phyloP scores from a whole-genome alignment of 208 protist species.

The Trypanosoma platydactyli region DNA sequence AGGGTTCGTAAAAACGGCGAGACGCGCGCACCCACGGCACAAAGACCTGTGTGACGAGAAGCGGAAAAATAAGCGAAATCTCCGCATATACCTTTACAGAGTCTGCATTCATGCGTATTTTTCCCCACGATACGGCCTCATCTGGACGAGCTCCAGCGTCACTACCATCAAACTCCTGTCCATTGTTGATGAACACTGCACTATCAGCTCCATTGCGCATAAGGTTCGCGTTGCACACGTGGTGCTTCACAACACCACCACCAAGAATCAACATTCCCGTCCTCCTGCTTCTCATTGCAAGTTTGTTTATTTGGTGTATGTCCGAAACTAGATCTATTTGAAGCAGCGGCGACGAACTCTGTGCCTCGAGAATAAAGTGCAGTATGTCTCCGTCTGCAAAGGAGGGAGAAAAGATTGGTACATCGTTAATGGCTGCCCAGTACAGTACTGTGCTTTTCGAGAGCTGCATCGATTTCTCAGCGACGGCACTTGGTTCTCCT shows the following conservation, averaged over 20 bases:
- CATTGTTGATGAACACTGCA: constrained; percentile 98
- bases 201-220: constrained; percentile 99
- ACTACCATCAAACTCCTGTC: constrained; percentile 98
- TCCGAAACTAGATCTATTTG: constrained; percentile 92
- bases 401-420: constrained; percentile 83
- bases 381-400: constrained; percentile 82
- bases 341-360: constrained; percentile 10
- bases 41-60: constrained; percentile 97
- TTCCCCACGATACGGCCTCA: constrained; percentile 99
- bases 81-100: constrained; percentile 98
- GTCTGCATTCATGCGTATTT: constrained; percentile 94
- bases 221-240: constrained; percentile 99
- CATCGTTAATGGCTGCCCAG: constrained; percentile 75
- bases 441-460: constrained; percentile 71
- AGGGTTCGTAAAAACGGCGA: not conserved
- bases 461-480: constrained; percentile 33
- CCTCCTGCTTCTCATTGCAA: constrained; percentile 91
- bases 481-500: constrained; percentile 7
- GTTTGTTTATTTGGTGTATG: constrained; percentile 96
- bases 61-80: constrained; percentile 96
- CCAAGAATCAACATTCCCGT: constrained; percentile 99
- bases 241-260: constrained; percentile 98
- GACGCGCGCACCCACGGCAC: constrained; percentile 61
- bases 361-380: constrained; percentile 39
- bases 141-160: constrained; percentile 98